A percentile compares a stretch with the other conserved stretches of the same genome.
Evolutionary conservation across 2,329 filamentous ascomycete species (phyloP).

Genomic region (Colletotrichum eremochloae): DNA sequence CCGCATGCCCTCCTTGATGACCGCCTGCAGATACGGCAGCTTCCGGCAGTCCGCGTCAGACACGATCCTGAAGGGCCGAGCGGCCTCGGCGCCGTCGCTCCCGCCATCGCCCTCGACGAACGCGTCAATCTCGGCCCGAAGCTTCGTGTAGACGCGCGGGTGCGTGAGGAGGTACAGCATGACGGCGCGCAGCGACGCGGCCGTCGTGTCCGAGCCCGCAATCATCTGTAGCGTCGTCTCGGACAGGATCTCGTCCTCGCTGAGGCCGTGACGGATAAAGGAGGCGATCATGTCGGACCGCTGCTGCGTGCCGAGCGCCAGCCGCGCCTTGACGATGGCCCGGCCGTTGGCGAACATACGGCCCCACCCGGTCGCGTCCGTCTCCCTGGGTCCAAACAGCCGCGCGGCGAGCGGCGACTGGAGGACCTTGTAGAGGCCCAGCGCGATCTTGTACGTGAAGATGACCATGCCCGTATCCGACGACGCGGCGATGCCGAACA

Average conservation of each 20-base stretch:
- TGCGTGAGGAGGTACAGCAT: slow-evolving; percentile 66
- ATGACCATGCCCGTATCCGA: slow-evolving; percentile 50
- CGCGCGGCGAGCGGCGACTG: slow-evolving; percentile 28
- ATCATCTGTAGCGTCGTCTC: slow-evolving; percentile 47
- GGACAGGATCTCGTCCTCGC: slow-evolving; percentile 48
- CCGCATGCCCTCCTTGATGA: slow-evolving; percentile 68
- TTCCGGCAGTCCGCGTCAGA: slow-evolving; percentile 61
- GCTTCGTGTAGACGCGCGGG: slow-evolving; percentile 58
- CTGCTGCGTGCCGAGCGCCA: slow-evolving; percentile 32
- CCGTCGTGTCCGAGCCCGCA: slow-evolving; percentile 54
- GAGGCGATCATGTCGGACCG: slow-evolving; percentile 39
- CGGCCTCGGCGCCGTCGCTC: slow-evolving; percentile 30
- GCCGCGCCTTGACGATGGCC: slow-evolving; percentile 29
- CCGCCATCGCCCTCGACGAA: slow-evolving; percentile 37
- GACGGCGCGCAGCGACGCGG: slow-evolving; percentile 56
- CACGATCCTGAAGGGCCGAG: slow-evolving; percentile 42
- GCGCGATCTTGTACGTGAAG: slow-evolving; percentile 26
- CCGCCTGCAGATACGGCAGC: slow-evolving; percentile 68
- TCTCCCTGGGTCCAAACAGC: slow-evolving; percentile 37
- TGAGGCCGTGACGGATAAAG: slow-evolving; percentile 60
- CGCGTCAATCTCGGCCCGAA: slow-evolving; percentile 63
- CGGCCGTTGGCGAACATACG: slow-evolving; percentile 44
- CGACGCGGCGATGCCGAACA: slow-evolving; percentile 61
- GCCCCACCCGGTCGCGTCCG: slow-evolving; percentile 38
- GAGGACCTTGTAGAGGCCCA: slow-evolving; percentile 39